phyloP scores from a whole-genome alignment of 2,329 filamentous ascomycete genomes.

The Aspergillus hiratsukae region DNA sequence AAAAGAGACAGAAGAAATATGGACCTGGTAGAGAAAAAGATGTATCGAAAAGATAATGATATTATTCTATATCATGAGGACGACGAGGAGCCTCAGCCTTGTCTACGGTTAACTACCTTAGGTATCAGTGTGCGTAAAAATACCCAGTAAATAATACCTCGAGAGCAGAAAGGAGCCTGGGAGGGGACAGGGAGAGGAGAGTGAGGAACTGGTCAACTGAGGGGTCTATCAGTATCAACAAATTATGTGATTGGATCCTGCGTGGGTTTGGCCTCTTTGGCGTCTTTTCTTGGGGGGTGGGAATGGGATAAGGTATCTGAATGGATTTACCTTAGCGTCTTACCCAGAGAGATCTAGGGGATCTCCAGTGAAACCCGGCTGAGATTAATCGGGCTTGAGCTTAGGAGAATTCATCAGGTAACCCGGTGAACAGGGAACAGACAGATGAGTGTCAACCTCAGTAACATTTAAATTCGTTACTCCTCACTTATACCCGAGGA shows the following conservation, averaged over 20 bases:
- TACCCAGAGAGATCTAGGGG: neutral
- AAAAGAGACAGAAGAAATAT: too few relatives aligned
- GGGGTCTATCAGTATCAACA: neutral
- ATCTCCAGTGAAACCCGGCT: neutral
- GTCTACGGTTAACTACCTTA: neutral
- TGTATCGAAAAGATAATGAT: neutral
- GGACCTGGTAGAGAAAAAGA: neutral
- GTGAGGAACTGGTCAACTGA: neutral
- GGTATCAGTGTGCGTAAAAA: neutral
- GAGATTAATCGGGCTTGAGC: neutral
- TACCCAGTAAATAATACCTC: too few relatives aligned
- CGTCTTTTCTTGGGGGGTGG: neutral
- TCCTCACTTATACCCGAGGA: too few relatives aligned
- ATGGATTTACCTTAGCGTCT: neutral
- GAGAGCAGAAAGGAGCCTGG: neutral
- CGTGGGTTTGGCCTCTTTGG: neutral
- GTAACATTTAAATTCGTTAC: neutral
- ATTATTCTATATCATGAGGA: neutral
- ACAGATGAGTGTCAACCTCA: neutral
- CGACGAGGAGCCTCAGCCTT: neutral
- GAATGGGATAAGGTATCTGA: neutral
- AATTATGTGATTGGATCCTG: neutral
- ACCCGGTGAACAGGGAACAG: slow-evolving; percentile 1
- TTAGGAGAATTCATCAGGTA: neutral
- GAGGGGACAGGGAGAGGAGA: neutral